Conservation (phyloP, 192 early-diverging fungal genomes). For the Oehlia diaphana region DNA sequence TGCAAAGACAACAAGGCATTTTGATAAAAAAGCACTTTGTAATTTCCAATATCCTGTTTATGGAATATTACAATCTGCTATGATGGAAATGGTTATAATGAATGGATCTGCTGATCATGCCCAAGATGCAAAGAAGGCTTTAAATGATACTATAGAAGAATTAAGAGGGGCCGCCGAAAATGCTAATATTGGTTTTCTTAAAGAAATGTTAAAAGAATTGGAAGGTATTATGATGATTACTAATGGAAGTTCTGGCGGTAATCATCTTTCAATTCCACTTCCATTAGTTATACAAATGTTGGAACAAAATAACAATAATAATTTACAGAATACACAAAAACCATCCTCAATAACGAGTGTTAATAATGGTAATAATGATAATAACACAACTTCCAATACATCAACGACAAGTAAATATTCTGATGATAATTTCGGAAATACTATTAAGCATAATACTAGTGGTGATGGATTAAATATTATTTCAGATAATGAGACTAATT, state of each 20-base stretch:
- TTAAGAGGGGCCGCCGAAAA: neutral
- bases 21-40: conserved; percentile 9
- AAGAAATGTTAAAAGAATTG: conserved; percentile 12
- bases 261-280: conserved; percentile 20
- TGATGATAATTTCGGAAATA: neutral
- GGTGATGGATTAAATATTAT: neutral
- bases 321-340: neutral
- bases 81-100: conserved; percentile 22
- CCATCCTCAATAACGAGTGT: neutral
- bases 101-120: conserved; percentile 17
- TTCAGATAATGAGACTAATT: neutral
- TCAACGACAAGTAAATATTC: neutral
- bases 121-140: conserved; percentile 5
- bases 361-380: neutral
- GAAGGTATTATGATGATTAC: conserved; percentile 14
- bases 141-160: conserved; percentile 23
- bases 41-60: conserved; percentile 19
- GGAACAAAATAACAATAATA: neutral
- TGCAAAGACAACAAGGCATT: conserved; percentile 10
- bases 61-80: conserved; percentile 17
- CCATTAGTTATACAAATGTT: conserved; percentile 9
- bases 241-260: conserved; percentile 1
- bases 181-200: neutral
- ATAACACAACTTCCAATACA: neutral
- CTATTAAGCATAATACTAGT: neutral